Conservation (phyloP, 257 asterid species). For the Solanum sejunctum region DNA sequence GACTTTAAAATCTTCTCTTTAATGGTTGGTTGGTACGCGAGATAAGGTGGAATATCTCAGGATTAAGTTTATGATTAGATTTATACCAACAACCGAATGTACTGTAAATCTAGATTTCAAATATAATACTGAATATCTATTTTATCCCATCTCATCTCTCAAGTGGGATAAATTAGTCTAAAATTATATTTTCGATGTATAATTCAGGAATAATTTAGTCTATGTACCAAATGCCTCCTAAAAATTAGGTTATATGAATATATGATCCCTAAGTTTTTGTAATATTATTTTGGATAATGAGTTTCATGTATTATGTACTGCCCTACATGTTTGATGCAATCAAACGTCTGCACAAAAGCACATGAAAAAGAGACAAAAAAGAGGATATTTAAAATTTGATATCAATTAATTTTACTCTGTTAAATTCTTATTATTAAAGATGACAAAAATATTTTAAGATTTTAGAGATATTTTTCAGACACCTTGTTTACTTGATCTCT, state of each 20-base stretch:
- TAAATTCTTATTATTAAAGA: no score
- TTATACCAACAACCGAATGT: not conserved
- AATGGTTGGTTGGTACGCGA: fast-evolving
- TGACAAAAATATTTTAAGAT: no score
- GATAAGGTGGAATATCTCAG: not conserved
- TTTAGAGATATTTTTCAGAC: no score
- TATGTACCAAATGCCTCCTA: fast-evolving
- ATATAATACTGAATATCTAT: not conserved
- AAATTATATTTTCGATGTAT: not conserved
- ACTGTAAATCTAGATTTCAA: not conserved
- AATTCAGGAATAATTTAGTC: not conserved
- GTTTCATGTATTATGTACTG: not conserved
- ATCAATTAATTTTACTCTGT: no score
- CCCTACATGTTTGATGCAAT: not conserved
- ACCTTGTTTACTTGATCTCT: no score
- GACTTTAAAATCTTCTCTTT: slow-evolving; percentile 28
- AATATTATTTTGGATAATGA: not conserved
- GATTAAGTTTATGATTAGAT: not conserved
- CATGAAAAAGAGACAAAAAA: not conserved
- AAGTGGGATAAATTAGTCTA: not conserved
- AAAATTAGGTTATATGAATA: not conserved
- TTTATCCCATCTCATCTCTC: not conserved
- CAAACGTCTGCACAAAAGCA: not conserved
- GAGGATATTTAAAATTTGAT: not conserved
- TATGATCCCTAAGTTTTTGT: not conserved